Base-by-base conservation (phyloP, 768 basidiomycete species). In the Hortiboletus campestris region DNA sequence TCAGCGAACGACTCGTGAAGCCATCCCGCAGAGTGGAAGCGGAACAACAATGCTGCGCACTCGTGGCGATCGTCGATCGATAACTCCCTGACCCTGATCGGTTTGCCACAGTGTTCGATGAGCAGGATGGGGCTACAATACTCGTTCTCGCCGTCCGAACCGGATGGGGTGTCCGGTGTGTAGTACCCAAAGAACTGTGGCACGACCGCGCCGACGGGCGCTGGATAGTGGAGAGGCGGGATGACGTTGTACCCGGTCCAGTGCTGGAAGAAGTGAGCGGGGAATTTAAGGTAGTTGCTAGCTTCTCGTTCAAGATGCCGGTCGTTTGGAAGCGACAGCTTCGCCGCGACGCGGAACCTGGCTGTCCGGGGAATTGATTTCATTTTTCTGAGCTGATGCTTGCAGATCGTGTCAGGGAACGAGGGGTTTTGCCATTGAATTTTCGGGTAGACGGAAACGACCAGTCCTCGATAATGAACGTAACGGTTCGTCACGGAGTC, bases 101-200 rank as follows among this genome's bases (percentile, higher is more conserved):
- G 71, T 19, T 42, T 22, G 5, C 80, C 79, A 51, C 80, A 81
- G 41, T 77, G 68, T 57, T 63, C 62, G 39, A 62, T 6, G 19
- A 62, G 61, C 3, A 62, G 3, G 43, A 62, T 58, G 7, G 60
- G 40, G 31, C 61, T 62, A 4, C 10, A 14, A 19, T 43, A 62
- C 22, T 6, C 28, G 7, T 14, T 4, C 4, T 28, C 11, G 13
- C 7, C 10, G 6, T 40, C 34, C 10, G 35, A 45, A 16, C 17
- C 75, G 57, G 41, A 76, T 72, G 5, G 76, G 71, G 40, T 65
- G 40, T 57, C 56, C 22, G 64, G 25, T 1, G 28, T 55, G 62
- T 85, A 86, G 67, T 80, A 84, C 2, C 86, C 84, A 62, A 81
- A 86, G 68, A 79, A 86, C 64, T 84, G 83, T 2, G 86, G 85